Conservation (phyloP, 1,284 basidiomycete genomes). For the Sporisorium scitamineum region DNA sequence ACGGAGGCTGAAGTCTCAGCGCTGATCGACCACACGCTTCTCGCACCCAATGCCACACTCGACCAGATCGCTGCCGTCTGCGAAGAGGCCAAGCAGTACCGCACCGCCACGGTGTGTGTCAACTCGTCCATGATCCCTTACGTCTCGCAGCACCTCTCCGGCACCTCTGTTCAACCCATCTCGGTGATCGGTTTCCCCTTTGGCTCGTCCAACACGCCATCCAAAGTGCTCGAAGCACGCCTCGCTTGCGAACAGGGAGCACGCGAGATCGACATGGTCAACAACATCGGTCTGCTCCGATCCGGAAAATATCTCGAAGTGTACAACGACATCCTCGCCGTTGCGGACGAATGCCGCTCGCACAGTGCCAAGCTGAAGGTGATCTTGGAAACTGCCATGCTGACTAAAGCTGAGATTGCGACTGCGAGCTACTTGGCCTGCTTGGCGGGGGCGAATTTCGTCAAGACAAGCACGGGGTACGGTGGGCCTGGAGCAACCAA, state of each 20-base stretch:
- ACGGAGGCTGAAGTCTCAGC: slow-evolving; percentile 37
- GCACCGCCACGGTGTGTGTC: slow-evolving; percentile 60
- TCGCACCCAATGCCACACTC: slow-evolving; percentile 55
- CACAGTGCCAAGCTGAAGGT: slow-evolving; percentile 55
- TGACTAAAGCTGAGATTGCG: slow-evolving; percentile 54
- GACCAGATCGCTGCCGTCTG: slow-evolving; percentile 48
- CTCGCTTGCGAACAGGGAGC: slow-evolving; percentile 52
- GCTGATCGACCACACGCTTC: slow-evolving; percentile 65
- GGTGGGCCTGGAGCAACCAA: slow-evolving; percentile 56
- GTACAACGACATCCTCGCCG: slow-evolving; percentile 49
- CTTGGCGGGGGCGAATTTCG: slow-evolving; percentile 57
- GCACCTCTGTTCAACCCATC: slow-evolving; percentile 43
- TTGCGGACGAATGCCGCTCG: slow-evolving; percentile 45
- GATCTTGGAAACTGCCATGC: slow-evolving; percentile 59
- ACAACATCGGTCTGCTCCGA: slow-evolving; percentile 59
- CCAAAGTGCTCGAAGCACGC: slow-evolving; percentile 54
- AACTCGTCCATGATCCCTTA: slow-evolving; percentile 54
- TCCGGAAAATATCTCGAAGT: slow-evolving; percentile 39
- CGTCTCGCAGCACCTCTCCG: slow-evolving; percentile 73
- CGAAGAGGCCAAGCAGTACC: slow-evolving; percentile 47
- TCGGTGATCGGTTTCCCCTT: slow-evolving; percentile 56
- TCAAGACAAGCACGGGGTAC: slow-evolving; percentile 66
- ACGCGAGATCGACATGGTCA: slow-evolving; percentile 65
- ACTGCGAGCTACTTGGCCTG: slow-evolving; percentile 53
- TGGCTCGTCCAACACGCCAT: slow-evolving; percentile 45